Percentiles rank a stretch among this genome's conserved stretches.
phyloP scores from a whole-genome alignment of 805 yeast genomes.

The Ogataea paraovalis region DNA sequence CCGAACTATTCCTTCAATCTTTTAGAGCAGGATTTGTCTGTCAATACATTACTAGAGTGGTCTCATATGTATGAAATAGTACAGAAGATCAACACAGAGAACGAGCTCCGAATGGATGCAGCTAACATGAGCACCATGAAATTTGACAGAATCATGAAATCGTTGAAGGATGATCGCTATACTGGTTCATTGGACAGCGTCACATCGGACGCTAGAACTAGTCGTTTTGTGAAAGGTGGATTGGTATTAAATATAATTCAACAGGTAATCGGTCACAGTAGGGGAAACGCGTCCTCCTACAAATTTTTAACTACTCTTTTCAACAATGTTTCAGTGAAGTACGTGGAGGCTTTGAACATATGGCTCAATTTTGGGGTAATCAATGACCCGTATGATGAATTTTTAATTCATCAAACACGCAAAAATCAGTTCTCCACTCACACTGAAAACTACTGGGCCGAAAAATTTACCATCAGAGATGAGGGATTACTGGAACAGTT shows the following conservation, averaged over 20 bases:
- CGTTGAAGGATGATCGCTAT: conserved; percentile 39
- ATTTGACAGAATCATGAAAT: conserved; percentile 30
- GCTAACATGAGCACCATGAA: conserved; percentile 25
- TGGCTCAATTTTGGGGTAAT: conserved; percentile 79
- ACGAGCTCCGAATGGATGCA: conserved; percentile 35
- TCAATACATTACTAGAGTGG: conserved; percentile 36
- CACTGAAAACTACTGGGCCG: conserved; percentile 66
- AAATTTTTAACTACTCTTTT: conserved; percentile 51
- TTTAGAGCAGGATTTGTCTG: conserved; percentile 48
- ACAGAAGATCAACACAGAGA: conserved; percentile 45
- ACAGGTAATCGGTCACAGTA: conserved; percentile 46
- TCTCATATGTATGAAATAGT: conserved; percentile 57
- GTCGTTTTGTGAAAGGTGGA: conserved; percentile 74
- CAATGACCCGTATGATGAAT: conserved; percentile 79
- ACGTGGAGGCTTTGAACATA: conserved; percentile 61
- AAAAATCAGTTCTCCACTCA: conserved; percentile 8
- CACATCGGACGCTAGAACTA: conserved; percentile 47
- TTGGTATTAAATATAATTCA: conserved; percentile 61
- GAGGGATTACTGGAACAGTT: conserved; percentile 76
- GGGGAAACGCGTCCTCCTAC: conserved; percentile 61
- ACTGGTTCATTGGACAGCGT: conserved; percentile 47
- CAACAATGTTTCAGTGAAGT: conserved; percentile 56
- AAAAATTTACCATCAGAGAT: conserved; percentile 65
- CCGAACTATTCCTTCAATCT: conserved; percentile 53
- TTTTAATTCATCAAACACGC: conserved; percentile 52